Evolutionary conservation across 2,329 filamentous ascomycete genomes (phyloP).

Genomic region (Fusarium clavum): DNA sequence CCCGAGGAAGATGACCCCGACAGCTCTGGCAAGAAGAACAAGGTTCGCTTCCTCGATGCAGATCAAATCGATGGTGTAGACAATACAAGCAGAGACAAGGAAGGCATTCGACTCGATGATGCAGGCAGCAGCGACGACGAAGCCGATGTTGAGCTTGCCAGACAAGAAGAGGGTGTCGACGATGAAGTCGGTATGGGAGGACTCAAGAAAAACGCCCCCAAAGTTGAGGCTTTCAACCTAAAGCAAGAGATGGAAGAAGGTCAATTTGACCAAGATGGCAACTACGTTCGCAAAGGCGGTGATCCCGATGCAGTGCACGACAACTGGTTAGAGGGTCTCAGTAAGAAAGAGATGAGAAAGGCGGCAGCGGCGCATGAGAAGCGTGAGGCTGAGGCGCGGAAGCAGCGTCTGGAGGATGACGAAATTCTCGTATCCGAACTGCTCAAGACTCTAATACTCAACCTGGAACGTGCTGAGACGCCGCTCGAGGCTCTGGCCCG

Average conservation of each 20-base stretch:
- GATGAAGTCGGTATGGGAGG: conserved; percentile 91
- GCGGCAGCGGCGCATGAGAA: conserved; percentile 90
- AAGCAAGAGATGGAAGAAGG: conserved; percentile 90
- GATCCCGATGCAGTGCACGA: conserved; percentile 94
- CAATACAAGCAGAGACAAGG: conserved; percentile 76
- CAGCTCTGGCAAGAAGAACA: conserved; percentile 69
- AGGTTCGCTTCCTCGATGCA: conserved; percentile 69
- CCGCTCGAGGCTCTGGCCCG: conserved; percentile 87
- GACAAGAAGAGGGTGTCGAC: conserved; percentile 80
- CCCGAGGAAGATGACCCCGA: conserved; percentile 50
- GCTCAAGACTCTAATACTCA: conserved; percentile 76
- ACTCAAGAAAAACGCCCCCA: conserved; percentile 91
- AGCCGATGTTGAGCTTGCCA: conserved; percentile 76
- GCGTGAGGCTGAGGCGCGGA: conserved; percentile 79
- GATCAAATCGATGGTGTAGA: conserved; percentile 83
- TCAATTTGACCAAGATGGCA: conserved; percentile 88
- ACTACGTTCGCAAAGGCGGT: conserved; percentile 87
- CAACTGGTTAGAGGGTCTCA: conserved; percentile 90
- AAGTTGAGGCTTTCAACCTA: conserved; percentile 97
- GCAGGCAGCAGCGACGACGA: conserved; percentile 71
- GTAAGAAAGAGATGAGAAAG: conserved; percentile 91
- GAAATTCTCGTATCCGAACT: conserved; percentile 78
- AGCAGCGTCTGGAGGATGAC: conserved; percentile 80
- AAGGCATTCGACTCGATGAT: conserved; percentile 72
- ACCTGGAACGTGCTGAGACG: conserved; percentile 84